A percentile compares a stretch with the other conserved stretches of the same genome.
Evolutionary conservation across 1,139 yeast species (phyloP).

Genomic region (Yamadazyma atlantica): DNA sequence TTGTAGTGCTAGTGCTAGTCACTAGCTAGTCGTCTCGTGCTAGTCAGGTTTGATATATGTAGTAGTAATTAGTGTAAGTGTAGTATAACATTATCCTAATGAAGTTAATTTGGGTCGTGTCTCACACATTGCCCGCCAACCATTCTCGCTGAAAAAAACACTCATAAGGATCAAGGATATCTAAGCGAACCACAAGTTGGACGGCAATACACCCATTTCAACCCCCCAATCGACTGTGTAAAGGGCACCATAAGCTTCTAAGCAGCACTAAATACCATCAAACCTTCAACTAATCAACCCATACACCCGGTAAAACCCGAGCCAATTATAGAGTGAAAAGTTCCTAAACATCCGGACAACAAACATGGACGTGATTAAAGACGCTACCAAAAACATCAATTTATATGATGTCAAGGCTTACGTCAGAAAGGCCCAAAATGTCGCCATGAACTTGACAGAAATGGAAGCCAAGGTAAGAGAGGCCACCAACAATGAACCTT

Average conservation of each 20-base stretch:
- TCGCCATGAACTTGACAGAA: slow-evolving; percentile 90
- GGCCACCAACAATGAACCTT: slow-evolving; percentile 97
- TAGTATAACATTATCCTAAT: too few species aligned
- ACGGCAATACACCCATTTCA: too few species aligned
- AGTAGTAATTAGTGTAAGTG: background rate
- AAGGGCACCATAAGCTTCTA: too few species aligned
- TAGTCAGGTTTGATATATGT: background rate
- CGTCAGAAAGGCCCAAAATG: slow-evolving; percentile 97
- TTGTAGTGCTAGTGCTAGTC: too few species aligned
- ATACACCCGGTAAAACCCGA: too few species aligned
- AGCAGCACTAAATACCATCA: too few species aligned
- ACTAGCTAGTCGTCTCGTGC: too few species aligned
- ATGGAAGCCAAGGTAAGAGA: slow-evolving; percentile 96
- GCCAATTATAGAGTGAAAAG: background rate
- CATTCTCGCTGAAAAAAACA: background rate
- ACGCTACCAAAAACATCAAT: slow-evolving; percentile 77
- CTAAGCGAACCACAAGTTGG: background rate
- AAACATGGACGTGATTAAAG: slow-evolving; percentile 63
- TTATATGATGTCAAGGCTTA: slow-evolving; percentile 96
- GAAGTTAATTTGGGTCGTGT: too few species aligned
- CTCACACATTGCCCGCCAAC: too few species aligned
- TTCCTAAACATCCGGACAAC: background rate
- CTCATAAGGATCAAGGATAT: background rate
- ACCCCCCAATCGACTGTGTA: too few species aligned
- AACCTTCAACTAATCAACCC: too few species aligned